These are phyloP conservation scores for Phoma herbarum DNA, from an alignment of 2,329 filamentous ascomycete genomes.

Conservation along the genomic window DNA sequence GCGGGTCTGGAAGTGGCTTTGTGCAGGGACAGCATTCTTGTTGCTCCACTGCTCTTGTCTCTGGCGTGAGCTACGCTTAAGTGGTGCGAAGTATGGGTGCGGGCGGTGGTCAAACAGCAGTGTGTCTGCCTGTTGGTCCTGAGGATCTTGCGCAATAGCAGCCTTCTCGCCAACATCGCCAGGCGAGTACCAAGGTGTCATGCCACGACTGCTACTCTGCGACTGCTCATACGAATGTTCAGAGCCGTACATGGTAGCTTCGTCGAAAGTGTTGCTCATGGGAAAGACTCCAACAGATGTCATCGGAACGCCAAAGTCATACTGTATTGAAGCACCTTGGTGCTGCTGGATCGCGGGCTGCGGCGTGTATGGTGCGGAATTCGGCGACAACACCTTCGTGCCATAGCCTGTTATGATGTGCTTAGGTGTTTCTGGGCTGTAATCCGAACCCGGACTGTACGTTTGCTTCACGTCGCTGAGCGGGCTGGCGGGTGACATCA, in stretches of 20 bases:
- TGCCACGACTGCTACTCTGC: constrained; percentile 18
- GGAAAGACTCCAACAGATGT: neutral
- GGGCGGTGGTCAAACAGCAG: neutral
- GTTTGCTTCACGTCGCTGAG: constrained; percentile 25
- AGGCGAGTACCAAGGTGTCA: constrained; percentile 19
- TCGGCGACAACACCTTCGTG: constrained; percentile 4
- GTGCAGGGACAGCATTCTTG: constrained; percentile 6
- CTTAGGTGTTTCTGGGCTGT: constrained; percentile 11
- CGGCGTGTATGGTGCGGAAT: neutral
- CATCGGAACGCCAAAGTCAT: neutral
- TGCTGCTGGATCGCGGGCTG: neutral
- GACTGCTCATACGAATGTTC: constrained; percentile 17
- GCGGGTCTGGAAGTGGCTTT: constrained; percentile 13
- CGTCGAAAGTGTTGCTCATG: neutral
- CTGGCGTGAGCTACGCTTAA: constrained; percentile 1
- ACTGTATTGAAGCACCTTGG: neutral
- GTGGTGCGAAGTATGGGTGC: constrained; percentile 7
- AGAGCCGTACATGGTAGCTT: constrained; percentile 1
- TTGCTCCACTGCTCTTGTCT: constrained; percentile 19
- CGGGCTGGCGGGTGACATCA: constrained; percentile 35
- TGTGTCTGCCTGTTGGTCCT: neutral
- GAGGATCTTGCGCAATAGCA: constrained; percentile 1
- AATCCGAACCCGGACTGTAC: constrained; percentile 18
- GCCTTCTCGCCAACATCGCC: constrained; percentile 1
- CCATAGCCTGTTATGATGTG: constrained; percentile 14